Base-by-base conservation (phyloP, 345 rosid species). In the Capsella bursapastoris region DNA sequence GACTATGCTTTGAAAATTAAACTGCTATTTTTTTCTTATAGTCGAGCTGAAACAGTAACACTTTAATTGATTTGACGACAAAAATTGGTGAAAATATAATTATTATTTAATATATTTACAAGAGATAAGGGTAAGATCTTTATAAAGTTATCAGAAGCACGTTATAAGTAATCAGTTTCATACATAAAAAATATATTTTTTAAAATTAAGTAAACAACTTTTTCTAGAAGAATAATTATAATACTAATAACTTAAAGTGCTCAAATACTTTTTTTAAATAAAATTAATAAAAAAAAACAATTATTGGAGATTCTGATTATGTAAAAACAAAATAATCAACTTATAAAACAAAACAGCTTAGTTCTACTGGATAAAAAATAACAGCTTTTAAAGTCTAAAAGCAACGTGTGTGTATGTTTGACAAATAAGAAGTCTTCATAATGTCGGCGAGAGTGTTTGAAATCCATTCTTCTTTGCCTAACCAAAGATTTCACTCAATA, bases 361-460 rank as follows among this genome's bases (percentile, higher is more conserved):
- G 27, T 47, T 3, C 8, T 18, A 63, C 2, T 22, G 71, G 77
- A 64, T 25, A 63, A 55, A 53, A 5, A 5, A 3, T 41, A 15
- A 48, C 22, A 66, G 49, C 18, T 25, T 73, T 22, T 4, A 73
- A 73, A 73, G 66, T 65, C 78, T 22, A 72, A 27, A 57, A 64
- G 18, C 32, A n/a, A 65, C 57, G 65, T 65, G 66, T 73, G 70
- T 41, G 57, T 32, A 48, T 56, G 59, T 65, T 73, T 73, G 71
- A 65, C 71, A 62, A 72, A 60, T 22, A 3, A 9, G 12, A 34
- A 31, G 55, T 38, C 15, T 35, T n/a, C 4, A 45, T 25, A 73
- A 58, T 74, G 78, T 74, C 72, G 72, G 72, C 72, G 2, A 57
- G 52, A 73, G 66, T 28, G 66, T 66, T 65, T 7, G 45, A 43